Percentiles rank a stretch among this genome's conserved stretches.
Evolutionary conservation across 805 yeast genomes (phyloP).

Genomic region (Dipodascopsis tothii): DNA sequence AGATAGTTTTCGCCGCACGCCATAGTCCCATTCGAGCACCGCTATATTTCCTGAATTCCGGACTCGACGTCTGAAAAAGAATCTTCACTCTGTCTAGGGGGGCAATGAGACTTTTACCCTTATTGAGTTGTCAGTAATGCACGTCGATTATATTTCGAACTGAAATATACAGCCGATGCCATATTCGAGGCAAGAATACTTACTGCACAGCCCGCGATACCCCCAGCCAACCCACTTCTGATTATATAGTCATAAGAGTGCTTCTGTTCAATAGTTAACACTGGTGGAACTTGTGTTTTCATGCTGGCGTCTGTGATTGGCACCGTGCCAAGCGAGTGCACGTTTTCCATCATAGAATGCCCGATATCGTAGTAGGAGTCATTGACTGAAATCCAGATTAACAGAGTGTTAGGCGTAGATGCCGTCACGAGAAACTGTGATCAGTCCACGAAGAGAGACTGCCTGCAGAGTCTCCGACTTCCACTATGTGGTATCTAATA

Average conservation of each 20-base stretch:
- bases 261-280: too few relatives aligned
- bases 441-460: too few relatives aligned
- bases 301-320: too few relatives aligned
- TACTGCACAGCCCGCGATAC: constrained; percentile 81
- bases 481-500: too few relatives aligned
- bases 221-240: constrained; percentile 87
- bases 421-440: too few relatives aligned
- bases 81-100: constrained; percentile 94
- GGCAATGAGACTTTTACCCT: constrained; percentile 86
- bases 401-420: too few relatives aligned
- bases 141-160: neutral
- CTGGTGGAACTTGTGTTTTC: too few relatives aligned
- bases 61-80: constrained; percentile 88
- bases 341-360: too few relatives aligned
- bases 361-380: too few relatives aligned
- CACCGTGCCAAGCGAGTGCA: too few relatives aligned
- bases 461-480: too few relatives aligned
- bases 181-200: constrained; percentile 2
- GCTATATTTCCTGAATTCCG: constrained; percentile 70
- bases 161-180: neutral
- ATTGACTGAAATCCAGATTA: too few relatives aligned
- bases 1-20: constrained; percentile 63
- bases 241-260: constrained; percentile 54
- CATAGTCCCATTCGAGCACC: constrained; percentile 74
- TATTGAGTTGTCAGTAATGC: neutral